Evolutionary conservation across 2,329 filamentous ascomycete genomes (phyloP), one percentile per base, ranked within the genome.

Genomic region (Beauveria varroae): DNA sequence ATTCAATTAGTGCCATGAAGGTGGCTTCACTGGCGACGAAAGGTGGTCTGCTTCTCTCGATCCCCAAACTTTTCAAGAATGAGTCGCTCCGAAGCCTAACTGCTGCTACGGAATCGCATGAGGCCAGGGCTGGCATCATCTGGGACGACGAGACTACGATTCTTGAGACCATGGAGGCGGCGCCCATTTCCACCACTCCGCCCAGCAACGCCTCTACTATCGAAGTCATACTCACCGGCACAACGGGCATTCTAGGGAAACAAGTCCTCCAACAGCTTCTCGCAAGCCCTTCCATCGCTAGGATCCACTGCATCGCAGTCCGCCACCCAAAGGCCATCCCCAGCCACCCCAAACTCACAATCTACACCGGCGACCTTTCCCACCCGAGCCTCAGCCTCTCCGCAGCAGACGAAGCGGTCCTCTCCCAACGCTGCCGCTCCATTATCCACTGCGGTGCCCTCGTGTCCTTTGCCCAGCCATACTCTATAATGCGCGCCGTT

Each of bases 1-100:
- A 82, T 67, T 82, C 80, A 0, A 72, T 82, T 4, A 72, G 73
- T 3, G 79, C 79, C 1, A 81, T 82, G 79, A 76, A 73, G 63
- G 70, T 82, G 0, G 34, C 34, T 2, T 6, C 50, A 3, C n/a
- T 30, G n/a, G 30, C 34, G 40, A 20, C 50, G 18, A 22, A 10
- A 14, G 12, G 3, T 14, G 34, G 34, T 20, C 12, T 40, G 30
- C 10, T 24, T 22, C 40, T 53, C 24, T 53, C 30, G 2, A 8
- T 40, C 5, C 30, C 50, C 16, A 40, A 26, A 7, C n/a, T 53
- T 4, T 40, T 53, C 18, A 30, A 40, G 16, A 41, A 53, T 12
- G 50, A 40, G 20, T 40, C 50, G 3, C 50, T 53, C 10, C 5
- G 22, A 18, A 24, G 3, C n/a, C n/a, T 53, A 34, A 18, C 34